Evolutionary conservation across 2,329 filamentous ascomycete genomes (phyloP).

Genomic region (Cytospora schulzeri): DNA sequence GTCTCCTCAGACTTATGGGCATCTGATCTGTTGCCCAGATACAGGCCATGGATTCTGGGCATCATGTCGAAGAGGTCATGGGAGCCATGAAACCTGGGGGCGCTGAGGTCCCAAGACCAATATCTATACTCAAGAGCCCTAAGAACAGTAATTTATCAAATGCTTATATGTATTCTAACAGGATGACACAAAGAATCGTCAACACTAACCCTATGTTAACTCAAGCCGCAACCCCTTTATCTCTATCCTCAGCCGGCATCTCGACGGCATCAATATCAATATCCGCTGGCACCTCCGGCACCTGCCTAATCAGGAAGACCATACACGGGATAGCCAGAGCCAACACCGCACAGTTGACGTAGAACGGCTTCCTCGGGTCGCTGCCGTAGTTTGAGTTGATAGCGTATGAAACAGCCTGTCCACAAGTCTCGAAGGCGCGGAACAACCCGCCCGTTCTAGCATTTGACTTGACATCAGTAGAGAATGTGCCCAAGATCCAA

Average conservation of each 20-base stretch:
- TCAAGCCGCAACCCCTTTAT: conserved; percentile 9
- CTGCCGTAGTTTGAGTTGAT: conserved; percentile 33
- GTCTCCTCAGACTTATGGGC: neutral
- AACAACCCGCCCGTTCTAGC: conserved; percentile 36
- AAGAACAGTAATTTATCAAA: neutral
- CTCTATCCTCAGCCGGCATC: conserved; percentile 3
- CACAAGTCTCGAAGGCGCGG: conserved; percentile 35
- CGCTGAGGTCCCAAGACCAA: neutral
- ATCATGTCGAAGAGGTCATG: too few relatives aligned
- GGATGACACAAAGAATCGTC: neutral
- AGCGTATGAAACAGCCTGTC: conserved; percentile 37
- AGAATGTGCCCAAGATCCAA: conserved; percentile 42
- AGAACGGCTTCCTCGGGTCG: conserved; percentile 22
- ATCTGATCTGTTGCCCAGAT: neutral
- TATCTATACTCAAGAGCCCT: too few relatives aligned
- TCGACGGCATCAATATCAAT: conserved; percentile 24
- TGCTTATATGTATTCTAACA: neutral
- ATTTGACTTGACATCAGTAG: conserved; percentile 38
- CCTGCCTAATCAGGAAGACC: conserved; percentile 20
- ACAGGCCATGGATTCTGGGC: neutral
- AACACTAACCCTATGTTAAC: neutral
- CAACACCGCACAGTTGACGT: conserved; percentile 25
- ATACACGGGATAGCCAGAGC: conserved; percentile 24
- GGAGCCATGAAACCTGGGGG: too few relatives aligned
- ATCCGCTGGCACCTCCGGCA: conserved; percentile 22